A percentile compares a stretch with the other conserved stretches of the same genome.
Evolutionary conservation across 345 rosid species (phyloP).

Genomic region (Melaleuca alternifolia): DNA sequence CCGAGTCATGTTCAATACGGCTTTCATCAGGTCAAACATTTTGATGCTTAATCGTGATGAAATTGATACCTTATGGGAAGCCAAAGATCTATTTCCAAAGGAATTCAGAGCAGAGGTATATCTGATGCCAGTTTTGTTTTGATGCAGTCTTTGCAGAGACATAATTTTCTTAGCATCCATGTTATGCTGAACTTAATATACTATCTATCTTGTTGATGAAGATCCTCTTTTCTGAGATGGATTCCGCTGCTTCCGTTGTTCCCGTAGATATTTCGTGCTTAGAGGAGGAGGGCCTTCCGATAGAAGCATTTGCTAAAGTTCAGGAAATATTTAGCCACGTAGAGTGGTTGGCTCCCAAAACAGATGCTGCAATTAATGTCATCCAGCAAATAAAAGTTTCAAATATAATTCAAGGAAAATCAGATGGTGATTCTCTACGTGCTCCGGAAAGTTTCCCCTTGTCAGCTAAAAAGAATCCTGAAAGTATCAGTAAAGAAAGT

Average conservation of each 20-base stretch:
- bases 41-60: slow-evolving; percentile 91
- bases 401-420: slow-evolving; percentile 30
- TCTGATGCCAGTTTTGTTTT: slow-evolving; percentile 11
- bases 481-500: slow-evolving; percentile 24
- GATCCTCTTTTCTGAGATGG: slow-evolving; percentile 97
- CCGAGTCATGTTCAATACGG: slow-evolving; percentile 82
- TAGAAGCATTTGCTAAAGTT: slow-evolving; percentile 89
- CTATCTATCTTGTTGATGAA: slow-evolving; percentile 15
- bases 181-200: not conserved
- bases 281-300: slow-evolving; percentile 83
- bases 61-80: slow-evolving; percentile 76
- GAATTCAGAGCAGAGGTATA: slow-evolving; percentile 90
- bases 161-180: not conserved
- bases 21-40: slow-evolving; percentile 89
- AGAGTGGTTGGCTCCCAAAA: slow-evolving; percentile 62
- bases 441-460: slow-evolving; percentile 21
- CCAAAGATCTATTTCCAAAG: slow-evolving; percentile 73
- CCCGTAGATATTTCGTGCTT: slow-evolving; percentile 45
- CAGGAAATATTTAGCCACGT: slow-evolving; percentile 77
- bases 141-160: slow-evolving; percentile 9
- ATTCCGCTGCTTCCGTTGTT: slow-evolving; percentile 63
- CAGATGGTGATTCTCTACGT: slow-evolving; percentile 18
- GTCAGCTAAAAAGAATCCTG: slow-evolving; percentile 26
- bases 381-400: slow-evolving; percentile 68
- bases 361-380: slow-evolving; percentile 67